A percentile compares a stretch with the other conserved stretches of the same genome.
phyloP scores from a whole-genome alignment of 2,329 filamentous ascomycete genomes.

The Anthostomella pinea region DNA sequence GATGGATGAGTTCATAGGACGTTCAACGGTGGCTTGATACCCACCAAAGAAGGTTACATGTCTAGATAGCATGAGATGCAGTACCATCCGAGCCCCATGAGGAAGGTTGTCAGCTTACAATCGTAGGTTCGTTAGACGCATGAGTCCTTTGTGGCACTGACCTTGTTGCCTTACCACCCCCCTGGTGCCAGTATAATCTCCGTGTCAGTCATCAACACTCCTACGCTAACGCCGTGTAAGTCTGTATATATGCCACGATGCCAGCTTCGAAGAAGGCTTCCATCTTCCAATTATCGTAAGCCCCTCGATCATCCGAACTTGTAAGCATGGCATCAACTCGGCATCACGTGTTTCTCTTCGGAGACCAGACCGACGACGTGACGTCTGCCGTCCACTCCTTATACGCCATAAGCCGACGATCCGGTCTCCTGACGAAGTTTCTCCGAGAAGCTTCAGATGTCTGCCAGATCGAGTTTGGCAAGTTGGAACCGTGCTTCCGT shows the following conservation, averaged over 20 bases:
- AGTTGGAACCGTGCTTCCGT: slow-evolving; percentile 11
- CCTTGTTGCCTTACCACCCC: not conserved
- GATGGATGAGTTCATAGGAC: no score
- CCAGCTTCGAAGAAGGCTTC: not conserved
- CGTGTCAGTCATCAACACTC: not conserved
- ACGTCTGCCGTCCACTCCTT: slow-evolving; percentile 3
- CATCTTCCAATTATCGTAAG: not conserved
- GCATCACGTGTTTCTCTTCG: slow-evolving; percentile 15
- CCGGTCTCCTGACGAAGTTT: slow-evolving; percentile 11
- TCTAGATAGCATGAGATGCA: not conserved
- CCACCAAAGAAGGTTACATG: slow-evolving; percentile 1
- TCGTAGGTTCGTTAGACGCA: not conserved
- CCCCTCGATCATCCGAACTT: no score
- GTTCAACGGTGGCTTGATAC: no score
- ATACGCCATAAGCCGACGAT: slow-evolving; percentile 9
- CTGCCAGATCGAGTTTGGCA: slow-evolving; percentile 15
- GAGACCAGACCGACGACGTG: slow-evolving; percentile 17
- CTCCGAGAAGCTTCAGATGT: slow-evolving; percentile 13
- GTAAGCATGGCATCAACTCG: slow-evolving; percentile 3
- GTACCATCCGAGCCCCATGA: not conserved
- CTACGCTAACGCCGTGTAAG: not conserved
- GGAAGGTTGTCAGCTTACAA: slow-evolving; percentile 1
- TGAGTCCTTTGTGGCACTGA: no score
- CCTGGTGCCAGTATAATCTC: not conserved
- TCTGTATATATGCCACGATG: not conserved